phyloP scores from a whole-genome alignment of 106 monocot genomes.

The Platanthera guangdongensis region DNA sequence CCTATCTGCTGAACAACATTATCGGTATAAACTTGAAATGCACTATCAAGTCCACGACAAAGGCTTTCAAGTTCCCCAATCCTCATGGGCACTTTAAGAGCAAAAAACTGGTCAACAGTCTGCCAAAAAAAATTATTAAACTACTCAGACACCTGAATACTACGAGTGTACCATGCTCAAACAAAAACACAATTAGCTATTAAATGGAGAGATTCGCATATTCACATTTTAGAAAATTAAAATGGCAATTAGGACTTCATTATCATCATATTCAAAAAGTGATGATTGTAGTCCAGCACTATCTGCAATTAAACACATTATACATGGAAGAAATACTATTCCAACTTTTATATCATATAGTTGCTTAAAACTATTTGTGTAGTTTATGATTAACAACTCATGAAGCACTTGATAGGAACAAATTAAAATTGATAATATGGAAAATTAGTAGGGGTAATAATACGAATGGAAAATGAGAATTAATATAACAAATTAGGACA shows the following conservation, averaged over 20 bases:
- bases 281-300: not conserved
- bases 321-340: not conserved
- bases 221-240: not conserved
- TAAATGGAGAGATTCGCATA: not conserved
- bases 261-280: not conserved
- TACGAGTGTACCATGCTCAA: not conserved
- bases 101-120: constrained; percentile 96
- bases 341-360: not conserved
- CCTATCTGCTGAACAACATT: constrained; percentile 61
- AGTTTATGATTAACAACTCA: too few species aligned
- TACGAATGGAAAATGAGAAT: too few species aligned
- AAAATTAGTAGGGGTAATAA: too few species aligned
- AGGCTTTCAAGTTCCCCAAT: constrained; percentile 67
- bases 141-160: not conserved
- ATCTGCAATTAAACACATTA: not conserved
- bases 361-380: too few species aligned
- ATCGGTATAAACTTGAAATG: constrained; percentile 79
- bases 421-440: too few species aligned
- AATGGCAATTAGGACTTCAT: not conserved
- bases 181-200: not conserved
- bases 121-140: constrained; percentile 16
- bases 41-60: constrained; percentile 75
- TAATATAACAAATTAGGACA: too few species aligned
- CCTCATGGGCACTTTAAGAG: constrained; percentile 92
- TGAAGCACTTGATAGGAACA: too few species aligned